Evolutionary conservation across 192 early-diverging fungal genomes (phyloP).

Genomic region (Coemansia sp.): DNA sequence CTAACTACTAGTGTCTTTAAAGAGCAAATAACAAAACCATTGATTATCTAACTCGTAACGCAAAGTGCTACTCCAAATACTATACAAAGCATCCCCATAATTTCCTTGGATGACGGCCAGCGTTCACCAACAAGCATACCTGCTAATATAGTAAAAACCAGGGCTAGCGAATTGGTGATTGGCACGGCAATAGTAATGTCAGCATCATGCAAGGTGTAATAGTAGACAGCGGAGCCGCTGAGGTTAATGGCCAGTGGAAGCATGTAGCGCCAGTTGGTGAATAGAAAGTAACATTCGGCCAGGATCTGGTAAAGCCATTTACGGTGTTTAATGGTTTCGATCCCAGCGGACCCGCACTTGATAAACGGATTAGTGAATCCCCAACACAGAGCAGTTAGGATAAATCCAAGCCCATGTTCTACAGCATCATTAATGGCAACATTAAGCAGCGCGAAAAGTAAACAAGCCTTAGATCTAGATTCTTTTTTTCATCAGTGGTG

Average conservation of each 20-base stretch:
- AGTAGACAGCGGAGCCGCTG: conserved; percentile 89
- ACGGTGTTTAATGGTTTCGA: conserved; percentile 67
- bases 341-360: conserved; percentile 76
- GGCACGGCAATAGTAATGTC: conserved; percentile 91
- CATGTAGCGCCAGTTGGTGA: conserved; percentile 89
- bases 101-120: conserved; percentile 60
- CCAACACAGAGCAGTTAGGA: conserved; percentile 85
- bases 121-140: conserved; percentile 80
- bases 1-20: not conserved
- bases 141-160: conserved; percentile 81
- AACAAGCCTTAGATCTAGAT: too few relatives aligned
- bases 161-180: conserved; percentile 87
- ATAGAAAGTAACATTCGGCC: conserved; percentile 71
- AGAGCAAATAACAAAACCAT: conserved; percentile 5
- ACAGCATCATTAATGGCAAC: conserved; percentile 6
- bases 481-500: too few relatives aligned
- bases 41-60: conserved; percentile 41
- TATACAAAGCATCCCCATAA: conserved; percentile 67
- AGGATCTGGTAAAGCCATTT: conserved; percentile 59
- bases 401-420: conserved; percentile 51
- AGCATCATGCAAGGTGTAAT: conserved; percentile 78
- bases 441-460: not conserved
- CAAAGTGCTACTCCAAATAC: conserved; percentile 70
- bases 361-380: conserved; percentile 97
- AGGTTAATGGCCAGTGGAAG: conserved; percentile 86